These are phyloP conservation scores for Fusarium ramigenum DNA, from an alignment of 2,329 filamentous ascomycete species.

Conservation along the genomic window DNA sequence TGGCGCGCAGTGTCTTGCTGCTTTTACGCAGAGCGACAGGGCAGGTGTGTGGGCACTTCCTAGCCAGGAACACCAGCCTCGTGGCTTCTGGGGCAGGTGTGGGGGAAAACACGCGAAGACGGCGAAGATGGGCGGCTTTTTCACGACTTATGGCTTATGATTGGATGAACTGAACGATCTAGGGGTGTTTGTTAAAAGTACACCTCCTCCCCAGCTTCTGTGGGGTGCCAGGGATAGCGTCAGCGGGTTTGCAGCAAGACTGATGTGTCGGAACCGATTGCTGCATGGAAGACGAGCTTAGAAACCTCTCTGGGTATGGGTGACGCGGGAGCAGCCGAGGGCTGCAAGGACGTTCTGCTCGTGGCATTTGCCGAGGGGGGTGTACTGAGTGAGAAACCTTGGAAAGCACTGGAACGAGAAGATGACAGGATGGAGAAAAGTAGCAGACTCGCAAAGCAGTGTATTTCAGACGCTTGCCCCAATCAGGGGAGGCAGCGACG, in stretches of 20 bases:
- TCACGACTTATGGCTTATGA: constrained; percentile 64
- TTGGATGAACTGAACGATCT: constrained; percentile 55
- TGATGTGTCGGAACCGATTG: constrained; percentile 36
- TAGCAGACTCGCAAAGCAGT: constrained; percentile 31
- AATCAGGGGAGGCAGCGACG: constrained; percentile 44
- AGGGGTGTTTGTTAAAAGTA: constrained; percentile 54
- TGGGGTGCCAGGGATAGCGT: constrained; percentile 39
- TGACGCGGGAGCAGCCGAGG: constrained; percentile 42
- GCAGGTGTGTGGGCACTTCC: constrained; percentile 40
- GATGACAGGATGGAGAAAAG: constrained; percentile 25
- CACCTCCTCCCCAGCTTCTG: constrained; percentile 51
- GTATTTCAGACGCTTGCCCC: constrained; percentile 46
- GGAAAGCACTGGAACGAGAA: constrained; percentile 32
- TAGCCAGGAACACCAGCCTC: constrained; percentile 40
- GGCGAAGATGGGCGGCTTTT: constrained; percentile 48
- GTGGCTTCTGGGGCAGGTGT: constrained; percentile 42
- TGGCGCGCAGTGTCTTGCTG: constrained; percentile 54
- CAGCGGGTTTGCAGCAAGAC: constrained; percentile 34
- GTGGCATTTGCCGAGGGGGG: constrained; percentile 32
- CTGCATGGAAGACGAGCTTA: constrained; percentile 32
- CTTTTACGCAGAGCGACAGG: constrained; percentile 49
- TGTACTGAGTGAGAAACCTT: constrained; percentile 33
- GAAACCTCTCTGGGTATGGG: constrained; percentile 32
- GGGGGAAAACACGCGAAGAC: constrained; percentile 25
- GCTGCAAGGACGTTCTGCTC: constrained; percentile 31